phyloP scores from a whole-genome alignment of 805 yeast genomes.

The Trichomonascus vanleenenianus region DNA sequence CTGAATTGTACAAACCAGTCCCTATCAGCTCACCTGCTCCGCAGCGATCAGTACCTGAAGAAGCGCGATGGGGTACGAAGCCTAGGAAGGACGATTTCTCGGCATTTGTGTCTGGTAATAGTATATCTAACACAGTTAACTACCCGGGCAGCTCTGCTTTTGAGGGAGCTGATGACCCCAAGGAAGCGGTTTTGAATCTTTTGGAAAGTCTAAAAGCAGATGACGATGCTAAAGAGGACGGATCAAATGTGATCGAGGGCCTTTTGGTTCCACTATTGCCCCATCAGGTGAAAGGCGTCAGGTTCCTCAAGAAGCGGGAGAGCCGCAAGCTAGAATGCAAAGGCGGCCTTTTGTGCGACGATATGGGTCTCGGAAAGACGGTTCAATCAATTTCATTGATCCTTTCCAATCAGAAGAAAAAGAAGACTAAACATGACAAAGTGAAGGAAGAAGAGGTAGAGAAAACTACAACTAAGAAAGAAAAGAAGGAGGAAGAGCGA shows the following conservation, averaged over 20 bases:
- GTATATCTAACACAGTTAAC: neutral
- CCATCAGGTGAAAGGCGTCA: slow-evolving; percentile 42
- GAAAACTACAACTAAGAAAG: neutral
- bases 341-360: slow-evolving; percentile 73
- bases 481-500: neutral
- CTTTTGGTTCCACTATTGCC: slow-evolving; percentile 33
- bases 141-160: neutral
- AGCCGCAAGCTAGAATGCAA: slow-evolving; percentile 19
- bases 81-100: neutral
- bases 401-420: slow-evolving; percentile 29
- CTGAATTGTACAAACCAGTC: slow-evolving; percentile 6
- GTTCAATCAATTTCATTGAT: slow-evolving; percentile 68
- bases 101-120: neutral
- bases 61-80: neutral
- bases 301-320: slow-evolving; percentile 37
- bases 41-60: neutral
- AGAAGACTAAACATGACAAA: neutral
- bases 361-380: slow-evolving; percentile 88
- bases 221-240: slow-evolving; percentile 6
- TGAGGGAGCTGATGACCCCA: slow-evolving; percentile 4
- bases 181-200: slow-evolving; percentile 13
- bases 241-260: slow-evolving; percentile 27
- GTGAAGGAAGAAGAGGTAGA: neutral
- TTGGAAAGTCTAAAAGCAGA: slow-evolving; percentile 9
- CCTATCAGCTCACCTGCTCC: neutral